Percentiles rank a stretch among this genome's conserved stretches.
Conservation (phyloP, 495 filamentous ascomycete genomes). For the Penicillium roqueforti region DNA sequence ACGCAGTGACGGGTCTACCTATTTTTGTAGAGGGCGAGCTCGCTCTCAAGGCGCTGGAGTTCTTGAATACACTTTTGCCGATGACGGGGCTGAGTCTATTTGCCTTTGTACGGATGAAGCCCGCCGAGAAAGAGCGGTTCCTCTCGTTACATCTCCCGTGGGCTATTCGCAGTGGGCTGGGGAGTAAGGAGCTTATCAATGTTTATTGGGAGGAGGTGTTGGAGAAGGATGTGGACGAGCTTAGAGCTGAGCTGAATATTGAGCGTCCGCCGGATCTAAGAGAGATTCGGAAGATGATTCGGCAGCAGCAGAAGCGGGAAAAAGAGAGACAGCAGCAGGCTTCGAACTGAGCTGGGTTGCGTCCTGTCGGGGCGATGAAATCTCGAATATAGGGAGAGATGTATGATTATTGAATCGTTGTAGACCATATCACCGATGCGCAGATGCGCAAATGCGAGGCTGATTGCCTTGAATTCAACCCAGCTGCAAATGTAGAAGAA, state of each 20-base stretch:
- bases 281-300: conserved; percentile 65
- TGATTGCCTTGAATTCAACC: not conserved
- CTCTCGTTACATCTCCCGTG: conserved; percentile 77
- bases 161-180: conserved; percentile 79
- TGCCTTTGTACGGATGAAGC: conserved; percentile 67
- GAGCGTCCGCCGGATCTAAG: conserved; percentile 89
- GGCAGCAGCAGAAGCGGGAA: conserved; percentile 62
- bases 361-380: not conserved
- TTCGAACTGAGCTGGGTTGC: conserved; percentile 9
- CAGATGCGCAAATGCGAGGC: not conserved
- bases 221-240: conserved; percentile 73
- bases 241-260: conserved; percentile 71
- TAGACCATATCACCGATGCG: conserved; percentile 5
- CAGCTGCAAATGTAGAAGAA: conserved; percentile 6
- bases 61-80: conserved; percentile 85
- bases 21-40: conserved; percentile 92
- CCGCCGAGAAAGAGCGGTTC: conserved; percentile 68
- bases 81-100: conserved; percentile 88
- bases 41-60: conserved; percentile 94
- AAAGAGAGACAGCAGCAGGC: conserved; percentile 47
- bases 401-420: conserved; percentile 17
- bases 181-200: conserved; percentile 81
- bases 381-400: not conserved
- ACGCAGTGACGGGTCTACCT: conserved; percentile 88
- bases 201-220: conserved; percentile 98